These are phyloP conservation scores for Keithomyces neogunnii DNA, from an alignment of 2,329 filamentous ascomycete genomes.

Conservation along the genomic window DNA sequence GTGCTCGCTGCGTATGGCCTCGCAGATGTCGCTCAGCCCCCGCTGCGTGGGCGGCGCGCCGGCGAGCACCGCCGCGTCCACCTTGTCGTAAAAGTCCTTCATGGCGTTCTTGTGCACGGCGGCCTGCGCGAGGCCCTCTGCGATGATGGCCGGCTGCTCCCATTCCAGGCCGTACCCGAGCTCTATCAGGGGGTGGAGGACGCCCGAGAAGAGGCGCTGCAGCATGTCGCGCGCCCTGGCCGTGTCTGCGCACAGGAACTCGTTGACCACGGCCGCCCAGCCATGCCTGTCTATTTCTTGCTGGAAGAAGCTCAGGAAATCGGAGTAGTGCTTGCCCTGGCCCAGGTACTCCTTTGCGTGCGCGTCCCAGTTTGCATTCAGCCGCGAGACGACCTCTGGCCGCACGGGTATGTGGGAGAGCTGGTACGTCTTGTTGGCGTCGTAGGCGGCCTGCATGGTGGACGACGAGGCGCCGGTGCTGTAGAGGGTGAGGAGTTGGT, in stretches of 20 bases:
- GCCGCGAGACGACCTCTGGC: slow-evolving; percentile 40
- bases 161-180: slow-evolving; percentile 81
- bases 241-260: slow-evolving; percentile 62
- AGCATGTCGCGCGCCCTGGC: slow-evolving; percentile 61
- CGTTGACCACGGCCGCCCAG: slow-evolving; percentile 52
- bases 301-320: slow-evolving; percentile 72
- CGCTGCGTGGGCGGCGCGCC: slow-evolving; percentile 10
- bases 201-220: slow-evolving; percentile 56
- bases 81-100: slow-evolving; percentile 40
- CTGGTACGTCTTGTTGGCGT: slow-evolving; percentile 60
- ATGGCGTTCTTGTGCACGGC: slow-evolving; percentile 58
- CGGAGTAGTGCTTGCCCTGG: slow-evolving; percentile 53
- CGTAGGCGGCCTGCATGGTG: slow-evolving; percentile 55
- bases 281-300: slow-evolving; percentile 55
- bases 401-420: slow-evolving; percentile 39
- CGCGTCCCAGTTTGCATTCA: slow-evolving; percentile 43
- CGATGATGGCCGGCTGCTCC: slow-evolving; percentile 70
- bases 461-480: slow-evolving; percentile 59
- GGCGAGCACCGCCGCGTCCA: slow-evolving; percentile 38
- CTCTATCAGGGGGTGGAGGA: slow-evolving; percentile 76
- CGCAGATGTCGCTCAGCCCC: slow-evolving; percentile 46
- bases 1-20: slow-evolving; percentile 44
- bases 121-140: slow-evolving; percentile 70
- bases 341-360: slow-evolving; percentile 52
- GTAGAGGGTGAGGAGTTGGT: slow-evolving; percentile 69